Evolutionary conservation across 2,329 filamentous ascomycete species (phyloP).

Genomic region (Escovopsis sp.): DNA sequence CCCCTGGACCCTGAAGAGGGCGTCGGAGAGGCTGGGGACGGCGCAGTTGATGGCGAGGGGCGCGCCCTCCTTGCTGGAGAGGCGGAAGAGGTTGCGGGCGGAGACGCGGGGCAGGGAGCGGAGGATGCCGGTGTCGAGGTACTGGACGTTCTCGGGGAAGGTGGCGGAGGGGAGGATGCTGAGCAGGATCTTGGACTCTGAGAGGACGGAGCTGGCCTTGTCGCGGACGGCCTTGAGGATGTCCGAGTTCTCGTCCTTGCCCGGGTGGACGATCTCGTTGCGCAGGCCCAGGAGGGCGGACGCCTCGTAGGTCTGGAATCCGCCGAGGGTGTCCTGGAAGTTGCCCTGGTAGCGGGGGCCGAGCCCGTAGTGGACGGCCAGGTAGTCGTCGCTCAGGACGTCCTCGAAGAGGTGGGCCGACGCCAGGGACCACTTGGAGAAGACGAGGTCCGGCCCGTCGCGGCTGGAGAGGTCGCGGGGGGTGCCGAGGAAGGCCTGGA

Average conservation of each 20-base stretch:
- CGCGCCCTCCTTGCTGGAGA: conserved; percentile 38
- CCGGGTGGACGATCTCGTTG: conserved; percentile 80
- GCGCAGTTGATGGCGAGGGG: conserved; percentile 80
- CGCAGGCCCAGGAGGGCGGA: conserved; percentile 81
- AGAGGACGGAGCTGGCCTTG: conserved; percentile 67
- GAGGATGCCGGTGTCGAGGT: conserved; percentile 62
- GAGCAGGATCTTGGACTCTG: conserved; percentile 67
- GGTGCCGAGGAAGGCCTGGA: conserved; percentile 88
- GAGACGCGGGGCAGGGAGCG: conserved; percentile 62
- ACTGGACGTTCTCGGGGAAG: conserved; percentile 66
- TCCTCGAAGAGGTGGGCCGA: conserved; percentile 84
- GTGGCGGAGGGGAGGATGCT: conserved; percentile 71
- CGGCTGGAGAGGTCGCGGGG: conserved; percentile 72
- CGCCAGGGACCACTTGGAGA: conserved; percentile 76
- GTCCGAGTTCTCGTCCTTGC: conserved; percentile 81
- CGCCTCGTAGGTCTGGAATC: conserved; percentile 90
- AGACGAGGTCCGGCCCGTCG: conserved; percentile 56
- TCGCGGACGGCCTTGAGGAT: conserved; percentile 78
- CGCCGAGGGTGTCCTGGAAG: conserved; percentile 89
- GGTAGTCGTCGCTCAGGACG: conserved; percentile 73
- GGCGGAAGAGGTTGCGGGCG: conserved; percentile 40
- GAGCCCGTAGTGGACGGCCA: conserved; percentile 81
- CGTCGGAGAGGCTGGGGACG: conserved; percentile 75
- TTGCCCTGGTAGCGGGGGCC: conserved; percentile 89
- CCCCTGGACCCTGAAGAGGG: conserved; percentile 66